Evolutionary conservation across 2,329 filamentous ascomycete species (phyloP).

Genomic region (Calcarisporium arbuscula): DNA sequence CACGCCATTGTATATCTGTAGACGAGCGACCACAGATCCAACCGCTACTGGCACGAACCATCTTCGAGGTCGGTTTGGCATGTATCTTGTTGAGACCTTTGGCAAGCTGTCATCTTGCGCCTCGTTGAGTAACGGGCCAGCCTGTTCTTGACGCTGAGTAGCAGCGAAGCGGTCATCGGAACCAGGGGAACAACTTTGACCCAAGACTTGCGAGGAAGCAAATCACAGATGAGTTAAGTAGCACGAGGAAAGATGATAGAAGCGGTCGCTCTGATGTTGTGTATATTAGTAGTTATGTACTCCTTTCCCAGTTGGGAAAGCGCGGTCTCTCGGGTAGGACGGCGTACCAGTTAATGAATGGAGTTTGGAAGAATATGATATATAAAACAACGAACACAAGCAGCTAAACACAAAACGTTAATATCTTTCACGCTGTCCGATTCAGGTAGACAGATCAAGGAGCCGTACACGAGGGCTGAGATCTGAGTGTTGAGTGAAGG

Average conservation of each 20-base stretch:
- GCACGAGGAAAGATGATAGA: constrained; percentile 39
- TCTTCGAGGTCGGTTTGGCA: constrained; percentile 40
- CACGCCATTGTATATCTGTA: constrained; percentile 42
- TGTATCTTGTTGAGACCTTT: constrained; percentile 25
- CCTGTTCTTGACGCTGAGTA: constrained; percentile 7
- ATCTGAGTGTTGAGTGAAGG: too few relatives aligned
- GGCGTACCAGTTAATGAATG: constrained; percentile 42
- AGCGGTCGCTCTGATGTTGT: constrained; percentile 37
- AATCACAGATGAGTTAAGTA: constrained; percentile 37
- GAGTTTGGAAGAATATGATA: constrained; percentile 38
- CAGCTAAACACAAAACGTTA: constrained; percentile 31
- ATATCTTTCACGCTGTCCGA: too few relatives aligned
- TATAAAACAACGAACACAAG: constrained; percentile 41
- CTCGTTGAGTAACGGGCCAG: constrained; percentile 14
- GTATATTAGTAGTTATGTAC: background rate
- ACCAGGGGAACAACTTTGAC: constrained; percentile 39
- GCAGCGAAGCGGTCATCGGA: constrained; percentile 40
- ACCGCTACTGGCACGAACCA: constrained; percentile 39
- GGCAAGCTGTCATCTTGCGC: constrained; percentile 20
- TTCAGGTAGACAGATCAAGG: too few relatives aligned
- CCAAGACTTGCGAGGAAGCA: constrained; percentile 36
- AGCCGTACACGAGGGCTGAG: too few relatives aligned
- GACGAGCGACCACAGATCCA: constrained; percentile 36
- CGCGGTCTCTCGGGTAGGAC: too few relatives aligned
- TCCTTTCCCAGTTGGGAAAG: too few relatives aligned